Evolutionary conservation across 2,329 filamentous ascomycete genomes (phyloP).

Genomic region (Fusarium staphyleae): DNA sequence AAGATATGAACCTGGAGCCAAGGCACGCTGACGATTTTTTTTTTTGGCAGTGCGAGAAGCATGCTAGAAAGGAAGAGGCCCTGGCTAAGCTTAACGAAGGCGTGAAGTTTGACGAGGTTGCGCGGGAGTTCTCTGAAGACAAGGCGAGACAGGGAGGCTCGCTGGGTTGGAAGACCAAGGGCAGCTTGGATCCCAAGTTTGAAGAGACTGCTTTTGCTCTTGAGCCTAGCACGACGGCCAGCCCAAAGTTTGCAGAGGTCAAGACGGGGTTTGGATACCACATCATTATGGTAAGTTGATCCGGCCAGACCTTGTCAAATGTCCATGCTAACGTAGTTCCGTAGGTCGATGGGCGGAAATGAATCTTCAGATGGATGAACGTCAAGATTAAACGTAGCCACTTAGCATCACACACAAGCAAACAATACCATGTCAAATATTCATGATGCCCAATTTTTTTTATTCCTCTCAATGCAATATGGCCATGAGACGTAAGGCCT

Average conservation of each 20-base stretch:
- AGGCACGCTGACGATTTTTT: constrained; percentile 11
- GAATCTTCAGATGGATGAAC: constrained; percentile 9
- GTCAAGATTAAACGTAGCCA: background rate
- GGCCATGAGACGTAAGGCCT: constrained; percentile 45
- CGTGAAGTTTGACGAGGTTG: constrained; percentile 77
- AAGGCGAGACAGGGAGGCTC: constrained; percentile 76
- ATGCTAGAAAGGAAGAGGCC: constrained; percentile 79
- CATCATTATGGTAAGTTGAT: constrained; percentile 73
- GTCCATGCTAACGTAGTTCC: constrained; percentile 4
- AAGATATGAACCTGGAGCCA: background rate
- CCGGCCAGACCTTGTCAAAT: background rate
- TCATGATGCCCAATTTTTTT: constrained; percentile 48
- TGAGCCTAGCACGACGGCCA: constrained; percentile 68
- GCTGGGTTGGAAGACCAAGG: constrained; percentile 76
- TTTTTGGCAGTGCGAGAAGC: constrained; percentile 77
- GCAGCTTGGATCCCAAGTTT: constrained; percentile 71
- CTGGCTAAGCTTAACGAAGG: constrained; percentile 71
- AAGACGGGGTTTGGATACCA: constrained; percentile 82
- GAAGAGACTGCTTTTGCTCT: constrained; percentile 76
- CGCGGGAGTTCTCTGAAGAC: constrained; percentile 76
- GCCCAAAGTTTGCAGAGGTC: constrained; percentile 71
- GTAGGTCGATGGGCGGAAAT: constrained; percentile 54
- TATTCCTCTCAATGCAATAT: constrained; percentile 51
- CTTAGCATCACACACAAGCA: background rate
- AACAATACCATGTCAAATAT: constrained; percentile 24